Conservation (phyloP, 306 rosid species). For the Notholithocarpus densiflorus region DNA sequence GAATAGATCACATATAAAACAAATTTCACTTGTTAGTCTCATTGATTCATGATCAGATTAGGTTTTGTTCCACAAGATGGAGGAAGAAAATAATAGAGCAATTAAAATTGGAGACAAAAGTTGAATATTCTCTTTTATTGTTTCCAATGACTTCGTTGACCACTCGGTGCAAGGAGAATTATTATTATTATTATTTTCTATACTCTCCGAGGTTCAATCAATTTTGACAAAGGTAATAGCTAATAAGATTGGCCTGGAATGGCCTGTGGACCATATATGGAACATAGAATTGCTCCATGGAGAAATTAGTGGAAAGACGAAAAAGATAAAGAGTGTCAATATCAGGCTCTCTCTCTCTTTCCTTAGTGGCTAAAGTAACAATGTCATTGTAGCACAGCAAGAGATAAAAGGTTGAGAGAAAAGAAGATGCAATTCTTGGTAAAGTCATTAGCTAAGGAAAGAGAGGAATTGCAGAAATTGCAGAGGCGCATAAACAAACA, state of each 20-base stretch:
- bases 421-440: conserved; percentile 16
- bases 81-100: too few relatives aligned
- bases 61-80: too few relatives aligned
- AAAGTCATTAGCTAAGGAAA: not conserved
- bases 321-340: not conserved
- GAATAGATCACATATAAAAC: too few relatives aligned
- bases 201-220: not conserved
- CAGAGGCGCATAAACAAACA: conserved; percentile 38
- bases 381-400: not conserved
- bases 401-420: not conserved
- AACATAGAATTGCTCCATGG: not conserved
- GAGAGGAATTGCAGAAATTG: conserved; percentile 36
- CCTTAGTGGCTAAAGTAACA: not conserved
- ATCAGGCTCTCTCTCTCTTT: not conserved
- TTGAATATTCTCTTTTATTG: not conserved
- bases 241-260: not conserved
- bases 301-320: not conserved
- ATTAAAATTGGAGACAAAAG: too few relatives aligned
- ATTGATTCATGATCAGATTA: too few relatives aligned
- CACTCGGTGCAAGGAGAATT: not conserved
- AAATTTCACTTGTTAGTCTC: too few relatives aligned
- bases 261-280: not conserved
- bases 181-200: not conserved
- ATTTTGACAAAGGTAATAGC: not conserved
- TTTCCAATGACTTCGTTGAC: not conserved